Percentiles rank a stretch among this genome's conserved stretches.
Evolutionary conservation across 1,284 basidiomycete species (phyloP).

Genomic region (Mycena sp.): DNA sequence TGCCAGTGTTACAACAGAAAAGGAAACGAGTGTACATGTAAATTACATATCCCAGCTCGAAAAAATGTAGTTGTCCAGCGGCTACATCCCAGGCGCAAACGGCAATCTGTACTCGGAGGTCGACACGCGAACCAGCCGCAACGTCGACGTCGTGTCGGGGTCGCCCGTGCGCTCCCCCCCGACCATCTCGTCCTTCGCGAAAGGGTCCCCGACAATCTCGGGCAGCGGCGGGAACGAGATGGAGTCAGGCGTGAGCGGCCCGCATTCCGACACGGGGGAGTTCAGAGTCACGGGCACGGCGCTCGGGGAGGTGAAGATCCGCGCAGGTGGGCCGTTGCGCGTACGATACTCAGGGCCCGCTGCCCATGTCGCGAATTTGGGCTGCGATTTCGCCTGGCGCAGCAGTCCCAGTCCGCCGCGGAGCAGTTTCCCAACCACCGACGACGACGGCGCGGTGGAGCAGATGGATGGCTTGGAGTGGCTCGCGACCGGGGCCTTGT

Average conservation of each 20-base stretch:
- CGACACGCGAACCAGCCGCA: slow-evolving; percentile 23
- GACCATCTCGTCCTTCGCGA: slow-evolving; percentile 25
- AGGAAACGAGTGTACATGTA: not conserved
- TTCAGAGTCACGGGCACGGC: not conserved
- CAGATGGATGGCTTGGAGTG: slow-evolving; percentile 49
- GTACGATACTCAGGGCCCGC: not conserved
- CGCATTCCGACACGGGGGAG: slow-evolving; percentile 21
- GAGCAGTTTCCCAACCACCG: slow-evolving; percentile 12
- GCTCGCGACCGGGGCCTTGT: slow-evolving; percentile 43
- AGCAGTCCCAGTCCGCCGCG: slow-evolving; percentile 18
- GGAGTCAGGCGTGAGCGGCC: slow-evolving; percentile 29
- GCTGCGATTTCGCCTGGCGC: slow-evolving; percentile 17
- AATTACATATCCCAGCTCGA: slow-evolving; percentile 18
- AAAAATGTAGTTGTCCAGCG: slow-evolving; percentile 22
- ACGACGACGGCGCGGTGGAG: slow-evolving; percentile 38
- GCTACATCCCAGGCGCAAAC: slow-evolving; percentile 12
- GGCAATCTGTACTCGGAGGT: slow-evolving; percentile 10
- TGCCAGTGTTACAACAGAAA: slow-evolving; percentile 4
- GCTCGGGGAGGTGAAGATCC: slow-evolving; percentile 16
- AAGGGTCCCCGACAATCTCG: slow-evolving; percentile 27
- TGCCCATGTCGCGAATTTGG: slow-evolving; percentile 11
- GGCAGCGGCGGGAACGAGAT: slow-evolving; percentile 22
- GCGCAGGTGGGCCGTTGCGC: slow-evolving; percentile 16
- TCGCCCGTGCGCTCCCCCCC: not conserved
- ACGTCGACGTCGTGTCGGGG: slow-evolving; percentile 10